Percentiles rank a stretch among this genome's conserved stretches.
phyloP scores from a whole-genome alignment of 75 land plant genomes.

The Picea sitchensis region DNA sequence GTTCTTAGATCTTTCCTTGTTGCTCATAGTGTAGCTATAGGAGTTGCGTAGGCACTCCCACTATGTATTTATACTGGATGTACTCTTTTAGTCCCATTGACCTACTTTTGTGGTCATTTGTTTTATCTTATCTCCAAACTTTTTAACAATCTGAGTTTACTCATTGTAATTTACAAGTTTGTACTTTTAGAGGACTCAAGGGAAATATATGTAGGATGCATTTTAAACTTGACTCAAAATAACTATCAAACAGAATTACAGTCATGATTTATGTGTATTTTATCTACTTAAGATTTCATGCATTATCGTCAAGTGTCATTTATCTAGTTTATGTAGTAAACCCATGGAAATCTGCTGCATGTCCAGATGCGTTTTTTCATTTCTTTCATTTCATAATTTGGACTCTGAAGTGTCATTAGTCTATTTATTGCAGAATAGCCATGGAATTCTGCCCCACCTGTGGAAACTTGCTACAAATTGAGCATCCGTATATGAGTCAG shows the following conservation, averaged over 20 bases:
- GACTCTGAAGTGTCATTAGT: not conserved
- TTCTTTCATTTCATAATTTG: not conserved
- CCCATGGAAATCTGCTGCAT: not conserved
- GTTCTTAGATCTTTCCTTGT: too few relatives aligned
- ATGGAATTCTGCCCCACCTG: conserved; percentile 59
- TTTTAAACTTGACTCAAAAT: conserved; percentile 3
- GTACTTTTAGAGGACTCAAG: not conserved
- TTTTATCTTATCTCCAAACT: too few relatives aligned
- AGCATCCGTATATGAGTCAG: conserved; percentile 28
- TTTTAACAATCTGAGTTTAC: not conserved
- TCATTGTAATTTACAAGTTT: not conserved
- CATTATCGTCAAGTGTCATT: not conserved
- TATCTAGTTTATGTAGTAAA: not conserved
- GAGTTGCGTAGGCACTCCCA: too few relatives aligned
- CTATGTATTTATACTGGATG: too few relatives aligned
- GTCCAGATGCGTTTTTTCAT: not conserved
- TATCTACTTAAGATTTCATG: not conserved
- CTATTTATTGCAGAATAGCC: conserved; percentile 7
- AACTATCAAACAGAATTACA: not conserved
- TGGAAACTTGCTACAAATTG: conserved; percentile 38
- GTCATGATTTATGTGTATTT: not conserved
- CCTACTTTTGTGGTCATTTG: too few relatives aligned
- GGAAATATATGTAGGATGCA: conserved; percentile 1
- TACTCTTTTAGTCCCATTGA: too few relatives aligned
- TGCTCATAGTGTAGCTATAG: too few relatives aligned